A percentile compares a stretch with the other conserved stretches of the same genome.
Evolutionary conservation across 495 filamentous ascomycete genomes (phyloP).

Genomic region (Trypethelium eluteriae): DNA sequence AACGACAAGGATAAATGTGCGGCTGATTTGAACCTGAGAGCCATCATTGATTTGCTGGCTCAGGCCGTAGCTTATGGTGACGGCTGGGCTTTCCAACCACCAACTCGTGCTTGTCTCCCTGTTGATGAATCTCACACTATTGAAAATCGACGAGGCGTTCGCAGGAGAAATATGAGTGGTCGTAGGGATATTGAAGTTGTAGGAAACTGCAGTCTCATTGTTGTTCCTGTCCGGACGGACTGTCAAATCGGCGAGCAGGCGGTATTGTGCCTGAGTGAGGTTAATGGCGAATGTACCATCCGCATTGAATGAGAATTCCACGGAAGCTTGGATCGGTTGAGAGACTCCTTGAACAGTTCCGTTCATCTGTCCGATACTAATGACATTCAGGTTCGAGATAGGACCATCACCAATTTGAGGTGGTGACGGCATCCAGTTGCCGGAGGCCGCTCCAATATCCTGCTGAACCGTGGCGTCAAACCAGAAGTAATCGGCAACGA

Average conservation of each 20-base stretch:
- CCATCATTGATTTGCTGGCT: constrained; percentile 28
- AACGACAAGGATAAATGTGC: constrained; percentile 37
- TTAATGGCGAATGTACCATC: not conserved
- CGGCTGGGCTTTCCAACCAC: not conserved
- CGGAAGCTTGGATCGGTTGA: not conserved
- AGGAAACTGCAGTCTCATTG: not conserved
- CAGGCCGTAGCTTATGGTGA: constrained; percentile 18
- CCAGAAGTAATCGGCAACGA: not conserved
- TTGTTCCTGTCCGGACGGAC: not conserved
- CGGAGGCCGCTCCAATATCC: too few relatives aligned
- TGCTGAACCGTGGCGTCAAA: not conserved
- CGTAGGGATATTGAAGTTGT: not conserved
- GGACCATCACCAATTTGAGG: too few relatives aligned
- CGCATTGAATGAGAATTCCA: not conserved
- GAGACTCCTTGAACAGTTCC: not conserved
- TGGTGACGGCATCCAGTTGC: too few relatives aligned
- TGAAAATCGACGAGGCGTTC: not conserved
- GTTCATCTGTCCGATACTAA: not conserved
- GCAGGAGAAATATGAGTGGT: not conserved
- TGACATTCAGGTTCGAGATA: too few relatives aligned
- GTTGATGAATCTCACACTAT: not conserved
- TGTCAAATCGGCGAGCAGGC: not conserved
- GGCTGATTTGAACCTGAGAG: constrained; percentile 42
- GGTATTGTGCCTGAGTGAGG: not conserved
- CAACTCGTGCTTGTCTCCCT: not conserved